Base-by-base conservation (phyloP, 1,284 basidiomycete genomes). In the Fistulinella cinereoalba region DNA sequence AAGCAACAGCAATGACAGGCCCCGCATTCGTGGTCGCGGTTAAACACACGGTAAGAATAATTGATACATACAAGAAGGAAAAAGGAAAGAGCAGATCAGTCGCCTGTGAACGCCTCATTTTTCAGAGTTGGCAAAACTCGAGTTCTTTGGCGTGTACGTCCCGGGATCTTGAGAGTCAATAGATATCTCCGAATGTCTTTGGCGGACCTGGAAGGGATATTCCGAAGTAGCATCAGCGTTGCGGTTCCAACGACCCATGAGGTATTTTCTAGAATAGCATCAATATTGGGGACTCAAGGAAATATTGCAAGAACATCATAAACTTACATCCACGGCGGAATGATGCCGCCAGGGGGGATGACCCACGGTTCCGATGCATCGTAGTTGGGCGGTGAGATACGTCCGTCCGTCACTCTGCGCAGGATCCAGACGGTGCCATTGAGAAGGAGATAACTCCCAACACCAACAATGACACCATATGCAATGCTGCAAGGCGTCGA, bases 401-500 rank as follows among this genome's bases (percentile, higher is more conserved):
- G 75, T n/a, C 78, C 83, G 11, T 77, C 67, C 2, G 77, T 70
- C 24, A 77, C 52, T 56, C 76, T 80, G 55, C 71, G 75, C 49
- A 89, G 36, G n/a, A 77, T 33, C 61, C 77, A 75, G 4, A 88
- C 81, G 37, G 84, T 70, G 37, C 83, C 83, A 65, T 94, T 92
- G 53, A 94, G 71, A 41, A 90, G 56, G 43, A 89, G 61, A 66
- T 89, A 92, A 18, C 81, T 79, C 42, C 76, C 47, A 51, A 93
- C 75, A 41, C 90, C 91, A 0, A 85, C 85, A 52, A 94, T 92
- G 60, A 94, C 83, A 56, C 91, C 92, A 65, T 94, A 93, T 24
- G 91, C 88, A 62, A 94, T 92, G 75, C 85, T 89, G 61, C 12
- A 44, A 25, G n/a, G 45, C 45, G 10, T 66, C 40, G 67, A 13